Percentiles rank a stretch among this genome's conserved stretches.
phyloP scores from a whole-genome alignment of 2,329 filamentous ascomycete species.

The Metarhizium robertsii region DNA sequence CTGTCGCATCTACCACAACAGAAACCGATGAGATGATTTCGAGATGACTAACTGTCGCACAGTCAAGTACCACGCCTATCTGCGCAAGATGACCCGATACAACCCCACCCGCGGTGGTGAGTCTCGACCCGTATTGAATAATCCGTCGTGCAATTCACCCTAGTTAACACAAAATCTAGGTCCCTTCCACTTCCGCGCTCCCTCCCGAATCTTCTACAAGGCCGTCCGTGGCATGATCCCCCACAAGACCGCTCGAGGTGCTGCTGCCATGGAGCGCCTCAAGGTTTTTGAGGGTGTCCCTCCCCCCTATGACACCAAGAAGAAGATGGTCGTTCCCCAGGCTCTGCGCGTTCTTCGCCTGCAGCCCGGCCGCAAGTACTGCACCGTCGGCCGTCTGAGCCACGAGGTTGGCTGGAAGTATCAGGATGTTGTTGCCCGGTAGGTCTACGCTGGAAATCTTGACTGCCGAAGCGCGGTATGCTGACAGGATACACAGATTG shows the following conservation, averaged over 20 bases:
- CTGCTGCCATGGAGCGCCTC: slow-evolving; percentile 92
- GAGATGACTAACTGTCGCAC: slow-evolving; percentile 38
- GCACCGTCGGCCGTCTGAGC: slow-evolving; percentile 93
- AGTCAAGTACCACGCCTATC: slow-evolving; percentile 99
- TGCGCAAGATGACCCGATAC: slow-evolving; percentile 99
- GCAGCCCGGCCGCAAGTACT: slow-evolving; percentile 99
- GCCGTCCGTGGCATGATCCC: slow-evolving; percentile 99
- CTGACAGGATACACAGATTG: slow-evolving; percentile 50
- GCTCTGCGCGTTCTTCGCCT: slow-evolving; percentile 91
- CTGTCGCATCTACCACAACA: not conserved
- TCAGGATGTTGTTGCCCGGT: slow-evolving; percentile 98
- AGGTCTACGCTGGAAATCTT: slow-evolving; percentile 33
- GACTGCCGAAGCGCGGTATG: not conserved
- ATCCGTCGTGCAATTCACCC: slow-evolving; percentile 22
- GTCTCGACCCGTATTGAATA: slow-evolving; percentile 22
- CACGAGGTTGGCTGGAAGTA: slow-evolving; percentile 99
- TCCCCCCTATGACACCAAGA: slow-evolving; percentile 98
- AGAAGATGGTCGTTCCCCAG: slow-evolving; percentile 99
- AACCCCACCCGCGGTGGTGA: slow-evolving; percentile 97
- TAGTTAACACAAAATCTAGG: slow-evolving; percentile 39
- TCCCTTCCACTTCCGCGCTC: slow-evolving; percentile 99
- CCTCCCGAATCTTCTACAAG: slow-evolving; percentile 99
- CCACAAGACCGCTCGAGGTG: slow-evolving; percentile 98
- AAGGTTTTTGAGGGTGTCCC: slow-evolving; percentile 99
- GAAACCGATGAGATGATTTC: not conserved